Conservation (phyloP, 1,284 basidiomycete species). For the Phaffia rhodozyma region DNA sequence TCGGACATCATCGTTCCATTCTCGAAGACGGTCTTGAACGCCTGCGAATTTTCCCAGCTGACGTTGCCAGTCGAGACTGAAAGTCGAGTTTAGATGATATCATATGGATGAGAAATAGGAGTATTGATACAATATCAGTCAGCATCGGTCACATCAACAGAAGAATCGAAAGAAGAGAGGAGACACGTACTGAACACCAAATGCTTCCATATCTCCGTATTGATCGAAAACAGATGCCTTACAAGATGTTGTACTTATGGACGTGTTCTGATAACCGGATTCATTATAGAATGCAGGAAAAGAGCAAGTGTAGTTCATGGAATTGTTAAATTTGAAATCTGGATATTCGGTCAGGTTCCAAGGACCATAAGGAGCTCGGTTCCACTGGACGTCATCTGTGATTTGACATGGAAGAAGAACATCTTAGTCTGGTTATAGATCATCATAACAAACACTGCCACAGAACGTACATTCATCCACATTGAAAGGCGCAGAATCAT, state of each 20-base stretch:
- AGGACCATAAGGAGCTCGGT: conserved; percentile 57
- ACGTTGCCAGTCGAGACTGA: conserved; percentile 53
- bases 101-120: no score
- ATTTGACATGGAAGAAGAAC: no score
- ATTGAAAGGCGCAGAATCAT: conserved; percentile 63
- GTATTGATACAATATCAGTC: no score
- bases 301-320: conserved; percentile 57
- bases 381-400: conserved; percentile 53
- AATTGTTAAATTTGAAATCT: conserved; percentile 47
- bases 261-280: conserved; percentile 39
- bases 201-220: conserved; percentile 87
- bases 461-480: conserved; percentile 45
- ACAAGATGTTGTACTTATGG: neutral
- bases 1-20: conserved; percentile 18
- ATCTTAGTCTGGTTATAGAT: no score
- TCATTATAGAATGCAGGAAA: conserved; percentile 69
- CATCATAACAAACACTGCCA: neutral
- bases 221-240: conserved; percentile 64
- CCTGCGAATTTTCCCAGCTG: conserved; percentile 86
- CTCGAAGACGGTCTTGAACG: conserved; percentile 31
- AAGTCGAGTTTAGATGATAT: neutral
- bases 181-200: conserved; percentile 64
- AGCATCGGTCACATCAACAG: no score
- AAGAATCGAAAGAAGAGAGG: neutral
- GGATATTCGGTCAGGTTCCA: conserved; percentile 65